Conservation (phyloP, 75 land plant species). For the Azolla pinnata region DNA sequence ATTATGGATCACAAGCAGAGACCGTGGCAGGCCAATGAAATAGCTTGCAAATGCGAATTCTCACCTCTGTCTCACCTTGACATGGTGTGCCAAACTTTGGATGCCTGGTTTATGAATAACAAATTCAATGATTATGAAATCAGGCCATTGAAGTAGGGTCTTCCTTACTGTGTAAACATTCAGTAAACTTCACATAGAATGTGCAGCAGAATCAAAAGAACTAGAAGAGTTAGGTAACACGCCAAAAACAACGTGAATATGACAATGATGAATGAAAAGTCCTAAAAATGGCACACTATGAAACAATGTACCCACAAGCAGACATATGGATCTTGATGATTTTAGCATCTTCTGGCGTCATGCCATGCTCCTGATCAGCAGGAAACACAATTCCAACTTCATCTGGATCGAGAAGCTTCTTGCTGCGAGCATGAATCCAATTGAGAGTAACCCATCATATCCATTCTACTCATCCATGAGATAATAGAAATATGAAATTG, state of each 20-base stretch:
- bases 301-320: slow-evolving; percentile 13
- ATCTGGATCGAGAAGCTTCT: slow-evolving; percentile 26
- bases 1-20: not conserved
- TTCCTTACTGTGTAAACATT: no score
- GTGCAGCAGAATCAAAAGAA: no score
- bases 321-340: slow-evolving; percentile 23
- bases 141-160: no score
- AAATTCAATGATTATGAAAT: no score
- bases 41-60: not conserved
- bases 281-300: no score
- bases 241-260: no score
- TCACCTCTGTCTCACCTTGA: slow-evolving; percentile 33
- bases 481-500: not conserved
- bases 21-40: not conserved
- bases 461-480: not conserved
- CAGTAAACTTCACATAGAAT: no score
- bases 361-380: slow-evolving; percentile 22
- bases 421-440: slow-evolving; percentile 19
- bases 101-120: slow-evolving; percentile 19
- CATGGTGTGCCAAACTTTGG: slow-evolving; percentile 14
- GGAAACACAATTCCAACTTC: slow-evolving; percentile 22
- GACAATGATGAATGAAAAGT: no score
- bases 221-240: no score
- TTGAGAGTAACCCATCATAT: not conserved
- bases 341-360: slow-evolving; percentile 25